Percentiles rank a stretch among this genome's conserved stretches.
Evolutionary conservation across 2,329 filamentous ascomycete genomes (phyloP).

Genomic region (Blumeria graminis): DNA sequence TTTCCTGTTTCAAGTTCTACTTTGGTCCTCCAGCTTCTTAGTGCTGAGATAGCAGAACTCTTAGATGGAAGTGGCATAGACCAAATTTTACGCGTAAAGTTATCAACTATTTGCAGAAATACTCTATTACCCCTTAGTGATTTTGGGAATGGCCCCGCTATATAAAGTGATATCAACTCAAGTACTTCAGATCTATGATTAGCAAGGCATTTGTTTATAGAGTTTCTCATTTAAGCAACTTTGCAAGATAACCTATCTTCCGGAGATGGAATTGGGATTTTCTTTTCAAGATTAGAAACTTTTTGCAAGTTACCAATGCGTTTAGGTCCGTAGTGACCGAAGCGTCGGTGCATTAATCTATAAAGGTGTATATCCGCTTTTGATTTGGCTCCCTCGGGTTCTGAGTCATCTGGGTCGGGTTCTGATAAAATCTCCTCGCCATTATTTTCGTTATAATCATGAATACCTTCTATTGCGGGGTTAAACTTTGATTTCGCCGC

Average conservation of each 20-base stretch:
- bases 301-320: not conserved
- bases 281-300: not conserved
- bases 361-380: not conserved
- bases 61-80: not conserved
- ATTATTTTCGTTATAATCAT: not conserved
- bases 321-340: not conserved
- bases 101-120: not conserved
- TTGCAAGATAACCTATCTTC: not conserved
- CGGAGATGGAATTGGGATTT: not conserved
- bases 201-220: not conserved
- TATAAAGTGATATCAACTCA: not conserved
- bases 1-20: not conserved
- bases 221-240: not conserved
- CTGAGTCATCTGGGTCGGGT: not conserved
- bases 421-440: not conserved
- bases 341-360: not conserved
- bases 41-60: not conserved
- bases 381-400: not conserved
- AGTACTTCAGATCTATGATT: not conserved
- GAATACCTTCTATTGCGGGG: not conserved
- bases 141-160: not conserved
- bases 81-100: not conserved
- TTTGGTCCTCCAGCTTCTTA: not conserved
- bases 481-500: not conserved
- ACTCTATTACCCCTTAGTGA: not conserved